Evolutionary conservation across 2,329 filamentous ascomycete species (phyloP).

Genomic region (Aotearoamyces nothofagi): DNA sequence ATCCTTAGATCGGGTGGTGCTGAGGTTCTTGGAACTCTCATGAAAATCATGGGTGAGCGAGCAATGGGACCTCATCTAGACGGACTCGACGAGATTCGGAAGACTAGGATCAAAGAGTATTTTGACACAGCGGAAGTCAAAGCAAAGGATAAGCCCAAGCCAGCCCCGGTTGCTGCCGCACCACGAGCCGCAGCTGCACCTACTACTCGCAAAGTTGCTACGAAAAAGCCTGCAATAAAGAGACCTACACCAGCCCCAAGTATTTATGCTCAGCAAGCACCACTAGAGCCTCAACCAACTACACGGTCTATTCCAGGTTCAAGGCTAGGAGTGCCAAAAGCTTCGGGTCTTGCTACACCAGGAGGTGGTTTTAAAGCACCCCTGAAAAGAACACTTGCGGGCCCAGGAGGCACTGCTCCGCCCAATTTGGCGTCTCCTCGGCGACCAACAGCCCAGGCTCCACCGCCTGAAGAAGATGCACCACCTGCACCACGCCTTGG

Average conservation of each 20-base stretch:
- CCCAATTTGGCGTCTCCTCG: slow-evolving; percentile 29
- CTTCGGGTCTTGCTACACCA: slow-evolving; percentile 28
- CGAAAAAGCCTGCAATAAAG: slow-evolving; percentile 26
- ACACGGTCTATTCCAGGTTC: slow-evolving; percentile 30
- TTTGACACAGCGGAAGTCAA: slow-evolving; percentile 71
- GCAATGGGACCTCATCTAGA: slow-evolving; percentile 90
- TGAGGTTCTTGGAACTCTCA: slow-evolving; percentile 82
- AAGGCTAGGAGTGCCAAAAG: slow-evolving; percentile 40
- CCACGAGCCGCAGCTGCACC: slow-evolving; percentile 29
- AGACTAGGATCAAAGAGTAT: slow-evolving; percentile 90
- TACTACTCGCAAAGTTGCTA: slow-evolving; percentile 27
- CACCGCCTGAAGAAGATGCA: slow-evolving; percentile 41
- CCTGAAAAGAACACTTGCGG: slow-evolving; percentile 35
- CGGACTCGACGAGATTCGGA: slow-evolving; percentile 86
- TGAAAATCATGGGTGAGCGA: slow-evolving; percentile 97
- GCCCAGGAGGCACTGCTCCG: slow-evolving; percentile 24
- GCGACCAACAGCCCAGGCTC: slow-evolving; percentile 29
- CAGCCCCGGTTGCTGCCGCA: slow-evolving; percentile 47
- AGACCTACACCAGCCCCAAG: slow-evolving; percentile 29
- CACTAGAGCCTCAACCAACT: slow-evolving; percentile 42
- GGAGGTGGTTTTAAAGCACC: slow-evolving; percentile 39
- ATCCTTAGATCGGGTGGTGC: slow-evolving; percentile 76
- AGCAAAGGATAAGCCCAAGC: slow-evolving; percentile 84
- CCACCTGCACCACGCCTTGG: slow-evolving; percentile 28
- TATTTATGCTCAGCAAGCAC: slow-evolving; percentile 31